A percentile compares a stretch with the other conserved stretches of the same genome.
Evolutionary conservation across 2,329 filamentous ascomycete genomes (phyloP).

Genomic region (Cladosporium sp.): DNA sequence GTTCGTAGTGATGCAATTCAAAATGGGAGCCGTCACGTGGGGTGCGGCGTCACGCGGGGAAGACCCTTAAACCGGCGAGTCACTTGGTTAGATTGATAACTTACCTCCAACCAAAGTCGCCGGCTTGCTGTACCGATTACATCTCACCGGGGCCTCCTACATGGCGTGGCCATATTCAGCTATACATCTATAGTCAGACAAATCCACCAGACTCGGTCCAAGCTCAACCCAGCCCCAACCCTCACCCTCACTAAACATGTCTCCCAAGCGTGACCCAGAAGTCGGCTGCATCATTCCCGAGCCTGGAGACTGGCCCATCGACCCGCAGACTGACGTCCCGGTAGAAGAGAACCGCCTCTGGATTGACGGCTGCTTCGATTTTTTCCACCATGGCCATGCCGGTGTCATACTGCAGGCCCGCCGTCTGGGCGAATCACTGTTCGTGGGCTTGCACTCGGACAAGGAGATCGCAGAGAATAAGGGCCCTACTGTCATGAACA

Average conservation of each 20-base stretch:
- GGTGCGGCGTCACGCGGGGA: too few relatives aligned
- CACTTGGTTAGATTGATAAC: too few relatives aligned
- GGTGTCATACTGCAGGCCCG: slow-evolving; percentile 96
- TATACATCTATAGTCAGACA: slow-evolving; percentile 2
- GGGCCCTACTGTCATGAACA: slow-evolving; percentile 93
- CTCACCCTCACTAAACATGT: slow-evolving; percentile 14
- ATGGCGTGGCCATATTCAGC: not conserved
- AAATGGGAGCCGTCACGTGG: too few relatives aligned
- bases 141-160: too few relatives aligned
- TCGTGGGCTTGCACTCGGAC: slow-evolving; percentile 92
- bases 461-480: slow-evolving; percentile 96
- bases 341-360: slow-evolving; percentile 74
- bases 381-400: slow-evolving; percentile 96
- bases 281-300: slow-evolving; percentile 43
- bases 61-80: too few relatives aligned
- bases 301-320: slow-evolving; percentile 59
- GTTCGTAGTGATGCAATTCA: too few relatives aligned
- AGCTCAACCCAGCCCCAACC: slow-evolving; percentile 1
- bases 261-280: slow-evolving; percentile 27
- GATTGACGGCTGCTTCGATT: slow-evolving; percentile 99
- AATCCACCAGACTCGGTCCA: not conserved
- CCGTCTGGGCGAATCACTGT: slow-evolving; percentile 81
- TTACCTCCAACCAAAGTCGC: too few relatives aligned
- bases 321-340: slow-evolving; percentile 56
- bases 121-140: too few relatives aligned